Conservation (phyloP, 306 rosid species). For the Prunus campanulata region DNA sequence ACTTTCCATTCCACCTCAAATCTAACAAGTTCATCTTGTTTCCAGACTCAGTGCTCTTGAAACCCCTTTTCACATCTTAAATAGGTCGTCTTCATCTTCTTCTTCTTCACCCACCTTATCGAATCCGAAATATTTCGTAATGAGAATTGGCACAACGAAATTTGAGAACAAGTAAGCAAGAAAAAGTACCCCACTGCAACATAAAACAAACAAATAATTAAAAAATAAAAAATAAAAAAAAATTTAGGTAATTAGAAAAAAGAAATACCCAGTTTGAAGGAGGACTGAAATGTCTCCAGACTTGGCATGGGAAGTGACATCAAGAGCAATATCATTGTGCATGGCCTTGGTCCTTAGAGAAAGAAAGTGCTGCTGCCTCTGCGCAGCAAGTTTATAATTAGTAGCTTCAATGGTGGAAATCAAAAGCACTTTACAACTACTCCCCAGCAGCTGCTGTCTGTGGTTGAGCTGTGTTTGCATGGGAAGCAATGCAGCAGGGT, state of each 20-base stretch:
- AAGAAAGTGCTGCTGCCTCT: constrained; percentile 11
- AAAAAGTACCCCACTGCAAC: constrained; percentile 50
- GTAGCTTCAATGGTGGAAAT: constrained; percentile 6
- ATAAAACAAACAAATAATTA: not conserved
- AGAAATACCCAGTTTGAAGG: constrained; percentile 39
- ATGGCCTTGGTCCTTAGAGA: constrained; percentile 36
- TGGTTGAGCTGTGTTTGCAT: constrained; percentile 20
- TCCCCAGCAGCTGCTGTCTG: constrained; percentile 24
- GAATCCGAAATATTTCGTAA: constrained; percentile 31
- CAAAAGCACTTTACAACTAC: not conserved
- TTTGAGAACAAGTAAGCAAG: constrained; percentile 38
- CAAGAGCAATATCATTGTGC: constrained; percentile 25
- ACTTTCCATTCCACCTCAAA: not conserved
- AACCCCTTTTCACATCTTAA: not conserved
- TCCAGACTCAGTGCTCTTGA: not conserved
- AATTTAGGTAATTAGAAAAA: not conserved
- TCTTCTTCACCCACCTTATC: constrained; percentile 32
- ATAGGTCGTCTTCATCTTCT: constrained; percentile 27
- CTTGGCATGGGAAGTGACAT: constrained; percentile 26
- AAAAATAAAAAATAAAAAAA: not conserved
- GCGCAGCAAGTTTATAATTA: constrained; percentile 9
- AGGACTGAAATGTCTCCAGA: constrained; percentile 40
- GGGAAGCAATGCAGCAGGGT: constrained; percentile 32
- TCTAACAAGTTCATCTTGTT: too few relatives aligned
- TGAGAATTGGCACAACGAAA: constrained; percentile 48